Conservation (phyloP, 352 stramenopile species). For the Globisporangium solare region DNA sequence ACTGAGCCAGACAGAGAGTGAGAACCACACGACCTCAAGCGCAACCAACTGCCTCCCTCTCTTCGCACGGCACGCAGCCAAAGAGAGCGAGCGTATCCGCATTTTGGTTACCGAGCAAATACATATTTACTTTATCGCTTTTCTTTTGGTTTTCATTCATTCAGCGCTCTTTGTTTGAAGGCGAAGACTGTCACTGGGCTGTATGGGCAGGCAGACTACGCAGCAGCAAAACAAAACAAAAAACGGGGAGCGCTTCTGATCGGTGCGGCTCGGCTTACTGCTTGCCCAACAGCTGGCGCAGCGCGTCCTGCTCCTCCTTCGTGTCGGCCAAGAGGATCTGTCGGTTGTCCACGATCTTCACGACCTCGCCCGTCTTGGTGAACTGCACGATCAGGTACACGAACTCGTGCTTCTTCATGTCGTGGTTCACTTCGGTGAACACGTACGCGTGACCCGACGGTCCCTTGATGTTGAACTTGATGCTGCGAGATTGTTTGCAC, state of each 20-base stretch:
- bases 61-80: not conserved
- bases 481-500: slow-evolving; percentile 32
- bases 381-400: slow-evolving; percentile 95
- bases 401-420: slow-evolving; percentile 93
- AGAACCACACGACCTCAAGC: no score
- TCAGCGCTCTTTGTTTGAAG: not conserved
- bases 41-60: not conserved
- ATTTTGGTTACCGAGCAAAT: not conserved
- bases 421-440: slow-evolving; percentile 90
- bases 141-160: no score
- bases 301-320: slow-evolving; percentile 74
- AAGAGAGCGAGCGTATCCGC: no score
- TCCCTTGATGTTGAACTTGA: slow-evolving; percentile 95
- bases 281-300: slow-evolving; percentile 68
- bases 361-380: slow-evolving; percentile 85
- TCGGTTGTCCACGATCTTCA: slow-evolving; percentile 93
- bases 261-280: slow-evolving; percentile 17
- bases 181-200: not conserved
- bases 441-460: slow-evolving; percentile 84
- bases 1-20: slow-evolving; percentile 16
- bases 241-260: no score
- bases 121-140: not conserved
- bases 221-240: no score
- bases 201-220: no score
- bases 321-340: slow-evolving; percentile 71